Percentiles rank a stretch among this genome's conserved stretches.
phyloP scores from a whole-genome alignment of 2,329 filamentous ascomycete genomes.

The Botrytis byssoidea region DNA sequence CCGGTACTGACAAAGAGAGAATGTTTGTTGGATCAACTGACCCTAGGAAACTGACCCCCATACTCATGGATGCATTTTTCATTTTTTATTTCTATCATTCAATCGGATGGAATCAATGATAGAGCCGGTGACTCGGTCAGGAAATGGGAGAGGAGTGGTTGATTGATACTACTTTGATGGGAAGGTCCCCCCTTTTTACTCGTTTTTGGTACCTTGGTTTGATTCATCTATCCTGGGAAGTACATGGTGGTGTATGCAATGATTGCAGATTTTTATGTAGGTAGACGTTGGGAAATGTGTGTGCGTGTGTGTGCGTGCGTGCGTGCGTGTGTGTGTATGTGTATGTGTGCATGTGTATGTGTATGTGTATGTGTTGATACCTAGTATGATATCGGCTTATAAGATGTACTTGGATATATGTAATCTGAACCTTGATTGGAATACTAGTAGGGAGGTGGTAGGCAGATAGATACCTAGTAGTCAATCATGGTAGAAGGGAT shows the following conservation, averaged over 20 bases:
- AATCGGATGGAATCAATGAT: conserved; percentile 7
- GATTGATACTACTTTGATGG: neutral
- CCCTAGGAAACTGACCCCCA: neutral
- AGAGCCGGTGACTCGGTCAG: conserved; percentile 19
- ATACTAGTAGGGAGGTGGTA: neutral
- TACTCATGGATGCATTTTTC: neutral
- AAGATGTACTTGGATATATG: neutral
- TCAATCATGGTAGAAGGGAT: no score
- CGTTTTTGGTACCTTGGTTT: neutral
- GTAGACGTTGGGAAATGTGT: neutral
- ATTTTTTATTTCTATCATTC: neutral
- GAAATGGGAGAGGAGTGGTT: neutral
- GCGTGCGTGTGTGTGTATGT: neutral
- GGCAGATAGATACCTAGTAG: no score
- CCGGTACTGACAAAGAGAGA: neutral
- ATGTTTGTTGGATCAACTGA: conserved; percentile 14
- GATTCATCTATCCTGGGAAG: neutral
- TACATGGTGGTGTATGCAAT: neutral
- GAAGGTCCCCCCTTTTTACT: neutral
- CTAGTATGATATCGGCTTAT: neutral
- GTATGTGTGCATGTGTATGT: neutral
- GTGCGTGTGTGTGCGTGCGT: neutral
- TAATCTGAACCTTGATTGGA: neutral
- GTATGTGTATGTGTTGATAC: neutral
- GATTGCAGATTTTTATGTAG: neutral